phyloP scores from a whole-genome alignment of 768 basidiomycete species.

The Cystobasidium onofrii region DNA sequence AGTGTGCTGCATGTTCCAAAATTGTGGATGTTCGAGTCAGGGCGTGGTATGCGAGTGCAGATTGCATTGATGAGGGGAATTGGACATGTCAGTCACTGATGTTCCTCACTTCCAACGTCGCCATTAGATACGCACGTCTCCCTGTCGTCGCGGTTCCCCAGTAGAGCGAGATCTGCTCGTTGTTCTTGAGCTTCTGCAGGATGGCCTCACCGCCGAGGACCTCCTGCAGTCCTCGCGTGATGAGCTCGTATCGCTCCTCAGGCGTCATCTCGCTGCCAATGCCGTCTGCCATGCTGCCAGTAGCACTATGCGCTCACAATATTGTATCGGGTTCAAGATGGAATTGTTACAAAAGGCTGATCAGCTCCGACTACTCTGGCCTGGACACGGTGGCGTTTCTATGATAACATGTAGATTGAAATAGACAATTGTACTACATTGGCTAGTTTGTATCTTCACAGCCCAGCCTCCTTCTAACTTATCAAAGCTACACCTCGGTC shows the following conservation, averaged over 20 bases:
- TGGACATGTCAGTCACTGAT: not conserved
- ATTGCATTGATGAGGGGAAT: not conserved
- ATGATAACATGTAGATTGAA: too few relatives aligned
- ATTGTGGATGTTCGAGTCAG: not conserved
- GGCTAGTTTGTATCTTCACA: too few relatives aligned
- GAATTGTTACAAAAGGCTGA: not conserved
- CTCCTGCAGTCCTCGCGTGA: slow-evolving; percentile 77
- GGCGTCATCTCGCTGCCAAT: slow-evolving; percentile 22
- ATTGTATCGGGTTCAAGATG: not conserved
- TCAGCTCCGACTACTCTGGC: too few relatives aligned
- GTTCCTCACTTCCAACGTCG: too few relatives aligned
- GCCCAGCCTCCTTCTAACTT: not conserved
- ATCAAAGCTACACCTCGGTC: not conserved
- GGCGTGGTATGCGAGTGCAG: not conserved
- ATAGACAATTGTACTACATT: too few relatives aligned
- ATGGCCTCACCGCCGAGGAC: slow-evolving; percentile 77
- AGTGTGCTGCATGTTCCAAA: slow-evolving; percentile 59
- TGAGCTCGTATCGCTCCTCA: slow-evolving; percentile 58
- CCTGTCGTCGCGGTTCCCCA: slow-evolving; percentile 95
- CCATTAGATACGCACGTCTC: slow-evolving; percentile 68
- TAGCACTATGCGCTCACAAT: not conserved
- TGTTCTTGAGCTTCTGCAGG: slow-evolving; percentile 69
- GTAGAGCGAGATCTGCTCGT: slow-evolving; percentile 70
- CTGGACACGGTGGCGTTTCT: not conserved
- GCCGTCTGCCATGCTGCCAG: slow-evolving; percentile 3